phyloP scores from a whole-genome alignment of 2,329 filamentous ascomycete species.

The Hymenotorrendiella dingleyae region DNA sequence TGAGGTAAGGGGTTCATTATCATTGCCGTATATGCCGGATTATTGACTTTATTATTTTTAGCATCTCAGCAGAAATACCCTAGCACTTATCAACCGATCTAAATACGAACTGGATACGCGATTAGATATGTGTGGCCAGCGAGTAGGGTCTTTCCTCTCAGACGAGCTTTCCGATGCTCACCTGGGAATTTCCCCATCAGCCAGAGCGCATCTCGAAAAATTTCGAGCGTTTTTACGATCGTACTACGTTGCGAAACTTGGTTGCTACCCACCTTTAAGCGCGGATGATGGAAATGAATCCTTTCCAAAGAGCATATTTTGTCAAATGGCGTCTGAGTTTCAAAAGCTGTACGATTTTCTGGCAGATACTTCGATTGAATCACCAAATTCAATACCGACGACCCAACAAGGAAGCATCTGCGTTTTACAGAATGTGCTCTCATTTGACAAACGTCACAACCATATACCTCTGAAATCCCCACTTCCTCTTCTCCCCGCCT shows the following conservation, averaged over 20 bases:
- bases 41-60: slow-evolving; percentile 24
- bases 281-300: slow-evolving; percentile 36
- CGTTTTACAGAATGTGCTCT: slow-evolving; percentile 59
- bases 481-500: slow-evolving; percentile 57
- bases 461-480: slow-evolving; percentile 57
- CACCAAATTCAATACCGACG: slow-evolving; percentile 39
- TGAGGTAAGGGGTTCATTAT: slow-evolving; percentile 40
- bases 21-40: not conserved
- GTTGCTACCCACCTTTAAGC: slow-evolving; percentile 66
- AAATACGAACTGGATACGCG: slow-evolving; percentile 60
- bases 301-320: slow-evolving; percentile 54
- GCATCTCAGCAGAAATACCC: slow-evolving; percentile 48
- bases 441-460: slow-evolving; percentile 58
- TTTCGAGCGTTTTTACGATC: slow-evolving; percentile 64
- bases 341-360: slow-evolving; percentile 64
- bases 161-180: slow-evolving; percentile 62
- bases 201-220: slow-evolving; percentile 62
- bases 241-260: slow-evolving; percentile 62
- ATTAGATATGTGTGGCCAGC: slow-evolving; percentile 50
- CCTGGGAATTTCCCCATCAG: slow-evolving; percentile 56
- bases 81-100: slow-evolving; percentile 58
- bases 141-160: slow-evolving; percentile 62
- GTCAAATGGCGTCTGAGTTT: slow-evolving; percentile 63
- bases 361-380: slow-evolving; percentile 54
- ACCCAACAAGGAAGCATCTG: slow-evolving; percentile 62